phyloP scores from a whole-genome alignment of 768 basidiomycete species.

The Hypholoma fasciculare region DNA sequence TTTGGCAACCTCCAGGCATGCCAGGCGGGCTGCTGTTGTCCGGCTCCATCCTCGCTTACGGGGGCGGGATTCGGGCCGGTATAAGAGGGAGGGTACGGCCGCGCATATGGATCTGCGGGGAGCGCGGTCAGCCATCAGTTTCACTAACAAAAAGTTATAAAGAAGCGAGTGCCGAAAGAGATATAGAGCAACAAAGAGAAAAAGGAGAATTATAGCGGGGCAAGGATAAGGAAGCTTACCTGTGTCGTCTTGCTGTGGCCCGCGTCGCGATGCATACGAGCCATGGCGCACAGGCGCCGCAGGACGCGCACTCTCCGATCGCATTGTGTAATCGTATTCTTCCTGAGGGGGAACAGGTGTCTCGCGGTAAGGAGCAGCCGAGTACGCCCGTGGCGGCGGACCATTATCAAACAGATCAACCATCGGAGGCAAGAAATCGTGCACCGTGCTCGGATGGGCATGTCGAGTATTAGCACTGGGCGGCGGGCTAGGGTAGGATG shows the following conservation, averaged over 20 bases:
- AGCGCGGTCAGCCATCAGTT: background rate
- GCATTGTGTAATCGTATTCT: background rate
- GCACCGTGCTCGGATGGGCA: background rate
- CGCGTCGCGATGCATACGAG: slow-evolving; percentile 5
- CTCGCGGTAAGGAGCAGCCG: background rate
- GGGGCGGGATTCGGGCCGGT: background rate
- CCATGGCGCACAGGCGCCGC: background rate
- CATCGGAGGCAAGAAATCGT: no score
- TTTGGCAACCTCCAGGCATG: background rate
- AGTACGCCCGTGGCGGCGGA: background rate
- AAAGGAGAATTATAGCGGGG: background rate
- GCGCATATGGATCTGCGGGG: background rate
- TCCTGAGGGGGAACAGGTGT: background rate
- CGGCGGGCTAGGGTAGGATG: slow-evolving; percentile 10
- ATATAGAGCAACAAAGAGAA: background rate
- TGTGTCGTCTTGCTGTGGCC: background rate
- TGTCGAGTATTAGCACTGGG: slow-evolving; percentile 7
- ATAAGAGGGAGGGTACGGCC: background rate
- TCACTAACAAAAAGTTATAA: background rate
- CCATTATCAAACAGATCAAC: background rate
- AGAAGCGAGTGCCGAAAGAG: background rate
- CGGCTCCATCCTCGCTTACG: background rate
- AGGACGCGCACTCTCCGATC: slow-evolving; percentile 1
- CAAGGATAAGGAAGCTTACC: background rate
- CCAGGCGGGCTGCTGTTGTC: background rate